Conservation (phyloP, 2,329 filamentous ascomycete species). For the Venturia carpophila region DNA sequence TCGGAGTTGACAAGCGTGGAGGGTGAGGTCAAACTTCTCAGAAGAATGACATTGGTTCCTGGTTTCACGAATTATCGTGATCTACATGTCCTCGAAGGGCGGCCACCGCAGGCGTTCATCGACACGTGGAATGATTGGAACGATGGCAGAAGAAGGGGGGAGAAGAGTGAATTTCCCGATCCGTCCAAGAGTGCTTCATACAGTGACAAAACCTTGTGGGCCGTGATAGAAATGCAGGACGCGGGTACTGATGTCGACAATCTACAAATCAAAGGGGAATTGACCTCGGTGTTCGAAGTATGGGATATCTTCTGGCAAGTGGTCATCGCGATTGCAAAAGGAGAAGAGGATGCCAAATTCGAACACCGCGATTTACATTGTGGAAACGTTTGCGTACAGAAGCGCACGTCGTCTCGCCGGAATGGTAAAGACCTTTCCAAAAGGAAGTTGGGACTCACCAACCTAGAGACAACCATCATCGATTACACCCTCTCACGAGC, state of each 20-base stretch:
- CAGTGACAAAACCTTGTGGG: conserved; percentile 51
- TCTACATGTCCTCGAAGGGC: conserved; percentile 50
- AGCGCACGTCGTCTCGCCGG: conserved; percentile 16
- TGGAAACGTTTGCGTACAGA: conserved; percentile 54
- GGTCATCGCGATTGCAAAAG: conserved; percentile 52
- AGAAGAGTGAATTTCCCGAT: conserved; percentile 47
- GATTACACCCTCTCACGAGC: conserved; percentile 62
- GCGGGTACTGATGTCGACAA: conserved; percentile 51
- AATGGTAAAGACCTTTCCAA: background rate
- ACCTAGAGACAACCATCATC: conserved; percentile 56
- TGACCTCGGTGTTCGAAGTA: conserved; percentile 36
- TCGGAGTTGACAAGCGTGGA: conserved; percentile 37
- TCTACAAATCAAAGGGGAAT: conserved; percentile 28
- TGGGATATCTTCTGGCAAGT: conserved; percentile 63
- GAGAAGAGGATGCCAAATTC: conserved; percentile 52
- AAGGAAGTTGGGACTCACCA: conserved; percentile 44
- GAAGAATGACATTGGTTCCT: conserved; percentile 50
- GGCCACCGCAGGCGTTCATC: conserved; percentile 44
- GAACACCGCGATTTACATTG: conserved; percentile 59
- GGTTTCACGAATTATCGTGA: conserved; percentile 57
- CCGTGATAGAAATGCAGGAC: conserved; percentile 58
- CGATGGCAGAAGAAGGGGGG: conserved; percentile 35
- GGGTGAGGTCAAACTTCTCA: conserved; percentile 45
- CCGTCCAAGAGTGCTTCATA: conserved; percentile 48
- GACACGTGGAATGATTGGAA: conserved; percentile 41